Evolutionary conservation across 148 eudicot species (phyloP).

Genomic region (Camellia granthamiana): DNA sequence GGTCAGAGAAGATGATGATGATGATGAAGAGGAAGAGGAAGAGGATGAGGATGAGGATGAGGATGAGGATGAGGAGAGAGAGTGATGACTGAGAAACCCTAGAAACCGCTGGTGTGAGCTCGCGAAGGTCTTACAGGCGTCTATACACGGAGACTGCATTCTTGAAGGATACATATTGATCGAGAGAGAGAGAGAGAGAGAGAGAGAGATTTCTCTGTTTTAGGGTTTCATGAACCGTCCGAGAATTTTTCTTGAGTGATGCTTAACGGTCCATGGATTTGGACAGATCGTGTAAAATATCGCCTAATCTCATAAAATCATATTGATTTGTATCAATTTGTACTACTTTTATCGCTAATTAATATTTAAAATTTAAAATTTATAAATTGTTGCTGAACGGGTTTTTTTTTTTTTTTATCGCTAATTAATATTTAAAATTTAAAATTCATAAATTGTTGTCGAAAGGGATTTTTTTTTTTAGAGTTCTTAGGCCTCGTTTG

Average conservation of each 20-base stretch:
- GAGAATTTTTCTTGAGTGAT: background rate
- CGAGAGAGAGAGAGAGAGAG: background rate
- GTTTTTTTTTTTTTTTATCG: too few species aligned
- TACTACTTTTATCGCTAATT: background rate
- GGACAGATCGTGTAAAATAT: too few species aligned
- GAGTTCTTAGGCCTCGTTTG: too few species aligned
- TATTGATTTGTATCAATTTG: too few species aligned
- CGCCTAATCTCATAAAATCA: too few species aligned
- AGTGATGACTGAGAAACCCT: slow-evolving; percentile 23
- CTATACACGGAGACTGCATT: slow-evolving; percentile 56
- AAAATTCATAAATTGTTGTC: too few species aligned
- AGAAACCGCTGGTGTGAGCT: slow-evolving; percentile 24
- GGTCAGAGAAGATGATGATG: slow-evolving; percentile 10
- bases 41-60: background rate
- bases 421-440: too few species aligned
- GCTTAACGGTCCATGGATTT: background rate
- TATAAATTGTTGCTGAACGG: too few species aligned
- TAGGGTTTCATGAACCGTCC: background rate
- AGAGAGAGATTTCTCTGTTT: background rate
- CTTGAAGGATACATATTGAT: background rate
- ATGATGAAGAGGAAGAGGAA: background rate
- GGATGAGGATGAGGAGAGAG: slow-evolving; percentile 10
- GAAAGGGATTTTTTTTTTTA: too few species aligned
- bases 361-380: too few species aligned
- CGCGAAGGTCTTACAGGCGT: slow-evolving; percentile 33